Conservation (phyloP, 2,329 filamentous ascomycete species). For the Pseudogymnoascus sp. region DNA sequence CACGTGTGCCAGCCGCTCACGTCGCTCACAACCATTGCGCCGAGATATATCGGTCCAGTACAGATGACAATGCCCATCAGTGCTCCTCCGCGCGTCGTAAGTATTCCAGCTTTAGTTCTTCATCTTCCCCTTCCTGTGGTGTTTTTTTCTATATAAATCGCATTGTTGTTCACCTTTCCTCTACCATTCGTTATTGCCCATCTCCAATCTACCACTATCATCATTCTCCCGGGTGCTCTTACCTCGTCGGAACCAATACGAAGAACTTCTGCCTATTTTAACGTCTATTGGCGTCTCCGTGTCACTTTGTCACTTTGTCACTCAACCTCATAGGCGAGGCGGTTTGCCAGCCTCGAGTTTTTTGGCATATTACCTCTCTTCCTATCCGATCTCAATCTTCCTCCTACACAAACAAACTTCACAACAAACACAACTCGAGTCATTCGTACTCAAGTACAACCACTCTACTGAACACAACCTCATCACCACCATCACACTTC, state of each 20-base stretch:
- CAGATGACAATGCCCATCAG: background rate
- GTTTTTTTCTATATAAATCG: background rate
- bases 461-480: background rate
- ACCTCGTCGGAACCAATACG: background rate
- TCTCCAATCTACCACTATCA: background rate
- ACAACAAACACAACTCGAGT: background rate
- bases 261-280: background rate
- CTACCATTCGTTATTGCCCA: background rate
- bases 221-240: background rate
- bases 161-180: background rate
- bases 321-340: background rate
- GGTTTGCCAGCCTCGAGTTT: background rate
- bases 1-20: background rate
- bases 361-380: background rate
- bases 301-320: background rate
- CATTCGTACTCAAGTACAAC: background rate
- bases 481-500: background rate
- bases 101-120: background rate
- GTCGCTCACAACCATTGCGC: background rate
- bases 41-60: conserved; percentile 6
- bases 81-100: background rate
- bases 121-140: background rate
- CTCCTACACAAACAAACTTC: conserved; percentile 3
- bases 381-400: background rate
- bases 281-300: background rate